Evolutionary conservation across 176 grass and related monocot genomes (phyloP), one percentile per base, ranked within the genome.

Genomic region (Zea mays): DNA sequence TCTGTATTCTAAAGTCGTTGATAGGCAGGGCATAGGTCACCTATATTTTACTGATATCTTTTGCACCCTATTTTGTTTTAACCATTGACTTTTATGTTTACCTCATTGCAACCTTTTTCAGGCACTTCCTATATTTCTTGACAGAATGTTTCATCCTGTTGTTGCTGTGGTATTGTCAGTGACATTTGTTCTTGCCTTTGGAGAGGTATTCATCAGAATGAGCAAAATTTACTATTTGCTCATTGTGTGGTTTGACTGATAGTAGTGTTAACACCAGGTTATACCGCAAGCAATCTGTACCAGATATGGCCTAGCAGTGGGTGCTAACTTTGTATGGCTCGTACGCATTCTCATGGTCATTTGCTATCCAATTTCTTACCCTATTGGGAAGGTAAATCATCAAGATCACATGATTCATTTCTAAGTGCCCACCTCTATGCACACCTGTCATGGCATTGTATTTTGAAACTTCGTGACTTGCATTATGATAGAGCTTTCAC

Each of bases 271-370:
- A 51, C 73, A 73, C 70, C 78, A 99, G 96, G 96, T 99, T 79
- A 95, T 99, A 87, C 96, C 96, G 73, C 96, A 99, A 95, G 96
- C 96, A 67, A 99, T 99, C 71, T 99, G 96, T 85, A 92, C 96
- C n/a, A 90, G 96, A 88, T 99, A 99, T 82, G 96, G 96, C 67
- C 82, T 99, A 63, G 92, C 88, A 14, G 96, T 99, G 57, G 96
- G 96, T 80, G 96, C 96, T 80, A 99, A 89, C 87, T 89, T 99
- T 72, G 96, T 93, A 47, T 99, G 96, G 92, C 90, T 95, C 78
- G 96, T 99, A 38, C 90, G 88, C 36, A 93, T 99, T 85, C 73
- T 99, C 50, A 99, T 99, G 96, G 40, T 95, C 40, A 33, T 99
- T 1, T 99, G 92, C 72, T 99, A 87, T 86, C 96, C 96, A 79